Conservation (phyloP, 495 filamentous ascomycete species). For the Talaromyces ruber region DNA sequence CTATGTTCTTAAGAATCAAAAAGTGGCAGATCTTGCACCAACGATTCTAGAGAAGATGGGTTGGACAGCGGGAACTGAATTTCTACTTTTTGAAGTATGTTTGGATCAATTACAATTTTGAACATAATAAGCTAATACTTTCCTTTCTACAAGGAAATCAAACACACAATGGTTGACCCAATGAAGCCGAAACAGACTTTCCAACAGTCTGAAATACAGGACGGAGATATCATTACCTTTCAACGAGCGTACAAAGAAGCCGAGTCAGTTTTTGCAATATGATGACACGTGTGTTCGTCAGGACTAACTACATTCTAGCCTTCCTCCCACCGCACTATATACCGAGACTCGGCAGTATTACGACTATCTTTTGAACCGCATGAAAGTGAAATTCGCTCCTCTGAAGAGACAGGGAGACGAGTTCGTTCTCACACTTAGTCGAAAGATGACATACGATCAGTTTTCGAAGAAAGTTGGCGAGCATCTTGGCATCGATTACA, state of each 20-base stretch:
- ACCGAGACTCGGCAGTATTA: conserved; percentile 77
- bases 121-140: conserved; percentile 8
- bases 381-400: conserved; percentile 48
- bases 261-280: conserved; percentile 30
- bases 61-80: conserved; percentile 61
- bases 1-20: conserved; percentile 80
- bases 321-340: conserved; percentile 36
- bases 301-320: conserved; percentile 4
- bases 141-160: conserved; percentile 64
- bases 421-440: conserved; percentile 69
- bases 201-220: conserved; percentile 86
- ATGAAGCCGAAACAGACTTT: conserved; percentile 88
- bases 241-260: conserved; percentile 59
- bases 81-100: conserved; percentile 66
- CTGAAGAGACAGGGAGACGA: conserved; percentile 38
- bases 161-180: conserved; percentile 89
- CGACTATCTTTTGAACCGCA: conserved; percentile 81
- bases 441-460: conserved; percentile 86
- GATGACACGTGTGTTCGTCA: conserved; percentile 1
- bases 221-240: conserved; percentile 96
- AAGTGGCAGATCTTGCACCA: conserved; percentile 76
- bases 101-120: background rate
- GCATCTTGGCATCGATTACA: conserved; percentile 64
- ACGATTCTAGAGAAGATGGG: conserved; percentile 76
- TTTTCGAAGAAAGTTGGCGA: conserved; percentile 81